Base-by-base conservation (phyloP, 495 filamentous ascomycete species). In the Penicillium goetzii region DNA sequence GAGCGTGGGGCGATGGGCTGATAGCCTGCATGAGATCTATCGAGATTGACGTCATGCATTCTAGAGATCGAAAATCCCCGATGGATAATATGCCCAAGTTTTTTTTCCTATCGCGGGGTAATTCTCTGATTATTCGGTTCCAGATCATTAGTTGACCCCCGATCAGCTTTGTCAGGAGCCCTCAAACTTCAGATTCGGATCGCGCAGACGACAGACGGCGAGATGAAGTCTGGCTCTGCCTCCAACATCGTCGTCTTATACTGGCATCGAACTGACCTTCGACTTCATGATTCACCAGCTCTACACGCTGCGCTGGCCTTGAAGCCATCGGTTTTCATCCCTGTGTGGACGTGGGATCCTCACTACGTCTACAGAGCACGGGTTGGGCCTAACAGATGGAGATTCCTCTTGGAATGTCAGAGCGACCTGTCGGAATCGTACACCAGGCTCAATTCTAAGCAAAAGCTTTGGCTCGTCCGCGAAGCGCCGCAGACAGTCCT, bases 231-330 rank as follows among this genome's bases (percentile, higher is more conserved):
- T 32, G 40, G 50, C 9, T 34, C 58, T 34, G 7, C 51, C 10
- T 64, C 67, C 14, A 63, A 61, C 7, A 78, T 83, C 36, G 77
- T 87, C 49, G 88, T 90, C 3, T 79, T 91, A n/a, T 90, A 89
- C 70, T 90, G 89, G 89, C 89, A 90, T 63, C 83, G 89, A 57
- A 90, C 89, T 12, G 89, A 91, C 70, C 78, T 91, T 11, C 84
- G 89, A 19, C 81, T 90, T 3, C 89, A 91, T 67, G 89, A 91
- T 68, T 90, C 87, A 4, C 88, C 88, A 10, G 87, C 88, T 6
- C 72, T 91, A 17, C 80, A 84, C 65, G 86, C 85, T 7, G 88
- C 89, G 4, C 76, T 90, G 11, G 82, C 84, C 57, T 74, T 91
- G 15, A 79, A 88, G 15, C 86, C 89, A 0, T 78, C 82, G 41